phyloP scores from a whole-genome alignment of 192 early-diverging fungal species.

The Mortierella alpina region DNA sequence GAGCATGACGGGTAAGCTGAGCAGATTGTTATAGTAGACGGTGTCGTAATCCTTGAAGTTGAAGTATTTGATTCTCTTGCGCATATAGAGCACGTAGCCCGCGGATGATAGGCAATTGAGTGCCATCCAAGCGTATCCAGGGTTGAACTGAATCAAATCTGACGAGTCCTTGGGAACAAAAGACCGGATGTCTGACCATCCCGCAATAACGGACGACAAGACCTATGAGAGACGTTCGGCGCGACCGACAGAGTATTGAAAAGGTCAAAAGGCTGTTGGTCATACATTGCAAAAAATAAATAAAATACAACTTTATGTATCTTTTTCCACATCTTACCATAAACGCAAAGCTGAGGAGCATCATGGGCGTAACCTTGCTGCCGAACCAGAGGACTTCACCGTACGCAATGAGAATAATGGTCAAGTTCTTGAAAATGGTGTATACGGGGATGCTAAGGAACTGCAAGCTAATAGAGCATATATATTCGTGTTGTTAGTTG shows the following conservation, averaged over 20 bases:
- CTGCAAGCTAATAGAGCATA: conserved; percentile 66
- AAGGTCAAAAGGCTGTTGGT: not conserved
- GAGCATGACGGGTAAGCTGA: conserved; percentile 85
- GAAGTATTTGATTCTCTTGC: conserved; percentile 87
- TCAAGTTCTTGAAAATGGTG: conserved; percentile 99
- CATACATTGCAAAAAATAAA: not conserved
- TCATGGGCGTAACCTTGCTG: conserved; percentile 83
- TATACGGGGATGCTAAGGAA: conserved; percentile 94
- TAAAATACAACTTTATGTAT: not conserved
- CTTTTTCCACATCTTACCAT: conserved; percentile 63
- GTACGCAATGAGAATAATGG: conserved; percentile 97
- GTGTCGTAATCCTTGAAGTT: conserved; percentile 98
- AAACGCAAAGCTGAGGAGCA: conserved; percentile 85
- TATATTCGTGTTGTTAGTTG: no score
- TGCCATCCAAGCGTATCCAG: conserved; percentile 91
- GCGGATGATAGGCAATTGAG: conserved; percentile 92
- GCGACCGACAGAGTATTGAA: not conserved
- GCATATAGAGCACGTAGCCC: conserved; percentile 90
- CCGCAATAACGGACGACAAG: conserved; percentile 87
- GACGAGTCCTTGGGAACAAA: conserved; percentile 32
- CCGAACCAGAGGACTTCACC: conserved; percentile 87
- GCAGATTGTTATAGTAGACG: conserved; percentile 96
- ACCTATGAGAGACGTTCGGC: conserved; percentile 59
- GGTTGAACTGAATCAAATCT: conserved; percentile 31
- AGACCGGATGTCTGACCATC: conserved; percentile 77